These are phyloP conservation scores for Amanita muscaria DNA, from an alignment of 768 basidiomycete species.

Conservation along the genomic window DNA sequence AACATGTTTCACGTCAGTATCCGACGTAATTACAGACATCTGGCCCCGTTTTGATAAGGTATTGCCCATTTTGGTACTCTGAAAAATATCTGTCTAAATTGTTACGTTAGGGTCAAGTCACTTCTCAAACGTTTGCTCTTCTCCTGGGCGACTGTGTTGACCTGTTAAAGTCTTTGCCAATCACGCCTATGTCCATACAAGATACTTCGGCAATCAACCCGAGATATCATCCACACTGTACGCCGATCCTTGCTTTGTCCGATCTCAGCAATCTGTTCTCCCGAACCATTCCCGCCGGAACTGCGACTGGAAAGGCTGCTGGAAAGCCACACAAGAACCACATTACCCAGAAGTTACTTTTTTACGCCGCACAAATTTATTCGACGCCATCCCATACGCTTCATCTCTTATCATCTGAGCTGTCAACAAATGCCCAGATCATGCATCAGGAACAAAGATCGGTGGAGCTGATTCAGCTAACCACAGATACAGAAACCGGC, in stretches of 20 bases:
- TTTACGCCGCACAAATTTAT: constrained; percentile 58
- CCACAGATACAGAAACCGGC: no score
- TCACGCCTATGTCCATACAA: constrained; percentile 18
- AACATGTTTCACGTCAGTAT: constrained; percentile 40
- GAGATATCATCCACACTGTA: constrained; percentile 30
- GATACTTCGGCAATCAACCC: constrained; percentile 15
- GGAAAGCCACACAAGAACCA: constrained; percentile 22
- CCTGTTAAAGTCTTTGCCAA: constrained; percentile 42
- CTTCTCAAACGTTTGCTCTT: constrained; percentile 36
- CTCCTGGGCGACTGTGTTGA: constrained; percentile 47
- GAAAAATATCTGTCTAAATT: no score
- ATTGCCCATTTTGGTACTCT: constrained; percentile 14
- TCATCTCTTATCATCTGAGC: constrained; percentile 33
- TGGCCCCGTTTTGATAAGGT: constrained; percentile 60
- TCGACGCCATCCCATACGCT: constrained; percentile 38
- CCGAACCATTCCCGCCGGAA: background rate
- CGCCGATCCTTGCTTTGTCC: constrained; percentile 41
- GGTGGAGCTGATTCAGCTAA: background rate
- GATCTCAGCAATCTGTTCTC: constrained; percentile 41
- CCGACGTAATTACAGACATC: constrained; percentile 47
- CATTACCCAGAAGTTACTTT: constrained; percentile 52
- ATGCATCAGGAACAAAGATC: constrained; percentile 14
- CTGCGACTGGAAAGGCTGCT: background rate
- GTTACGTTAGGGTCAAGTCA: constrained; percentile 29
- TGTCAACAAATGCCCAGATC: constrained; percentile 17